A percentile compares a stretch with the other conserved stretches of the same genome.
Conservation (phyloP, 2,329 filamentous ascomycete species). For the Nemania sp. region DNA sequence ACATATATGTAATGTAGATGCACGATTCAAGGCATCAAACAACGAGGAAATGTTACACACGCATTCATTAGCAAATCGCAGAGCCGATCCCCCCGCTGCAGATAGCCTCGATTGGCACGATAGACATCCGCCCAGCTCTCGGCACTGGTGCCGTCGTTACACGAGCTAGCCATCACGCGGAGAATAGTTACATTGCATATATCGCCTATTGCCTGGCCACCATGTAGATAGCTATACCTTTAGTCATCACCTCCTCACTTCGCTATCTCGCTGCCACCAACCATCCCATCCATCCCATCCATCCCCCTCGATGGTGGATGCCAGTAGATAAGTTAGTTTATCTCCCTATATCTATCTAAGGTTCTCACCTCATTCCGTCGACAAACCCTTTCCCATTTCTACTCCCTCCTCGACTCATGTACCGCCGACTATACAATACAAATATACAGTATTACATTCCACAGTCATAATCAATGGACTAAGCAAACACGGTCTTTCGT, state of each 20-base stretch:
- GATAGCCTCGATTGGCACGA: too few relatives aligned
- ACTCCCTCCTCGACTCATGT: not conserved
- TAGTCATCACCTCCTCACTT: conserved; percentile 8
- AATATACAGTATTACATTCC: not conserved
- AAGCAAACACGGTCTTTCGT: not conserved
- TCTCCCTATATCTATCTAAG: not conserved
- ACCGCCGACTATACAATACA: not conserved
- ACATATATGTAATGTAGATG: too few relatives aligned
- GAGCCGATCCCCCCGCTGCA: too few relatives aligned
- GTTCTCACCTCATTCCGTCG: not conserved
- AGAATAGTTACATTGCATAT: conserved; percentile 34
- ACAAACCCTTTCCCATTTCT: not conserved
- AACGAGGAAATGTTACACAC: conserved; percentile 12
- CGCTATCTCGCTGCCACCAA: not conserved
- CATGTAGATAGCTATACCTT: not conserved
- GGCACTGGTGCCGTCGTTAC: conserved; percentile 29
- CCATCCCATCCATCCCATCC: too few relatives aligned
- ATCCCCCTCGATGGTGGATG: too few relatives aligned
- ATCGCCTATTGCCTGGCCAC: not conserved
- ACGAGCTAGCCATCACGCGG: conserved; percentile 20
- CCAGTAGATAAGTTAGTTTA: not conserved
- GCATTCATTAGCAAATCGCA: conserved; percentile 21
- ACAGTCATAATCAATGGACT: not conserved
- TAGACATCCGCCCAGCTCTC: not conserved
- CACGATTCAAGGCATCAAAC: not conserved